A percentile compares a stretch with the other conserved stretches of the same genome.
These are phyloP conservation scores for Grigorovia humatica DNA, from an alignment of 805 yeast species.

Conservation along the genomic window DNA sequence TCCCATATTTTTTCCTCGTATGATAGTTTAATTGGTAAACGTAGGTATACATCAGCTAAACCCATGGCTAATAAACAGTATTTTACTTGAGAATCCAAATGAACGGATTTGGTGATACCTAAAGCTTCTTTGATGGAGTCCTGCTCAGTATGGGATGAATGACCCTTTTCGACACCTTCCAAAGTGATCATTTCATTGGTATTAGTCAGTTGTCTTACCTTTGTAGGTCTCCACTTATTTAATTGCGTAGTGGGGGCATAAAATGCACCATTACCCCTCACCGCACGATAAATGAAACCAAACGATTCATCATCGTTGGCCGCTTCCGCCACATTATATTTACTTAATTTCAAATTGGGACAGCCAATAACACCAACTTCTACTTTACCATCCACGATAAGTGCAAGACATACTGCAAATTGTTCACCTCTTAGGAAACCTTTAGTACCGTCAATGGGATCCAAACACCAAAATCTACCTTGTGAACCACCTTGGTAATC, in stretches of 20 bases:
- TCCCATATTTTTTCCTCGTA: conserved; percentile 97
- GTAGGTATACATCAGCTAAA: conserved; percentile 81
- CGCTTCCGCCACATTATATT: conserved; percentile 28
- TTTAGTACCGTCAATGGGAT: conserved; percentile 96
- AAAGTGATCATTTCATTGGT: conserved; percentile 23
- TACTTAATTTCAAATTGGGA: conserved; percentile 59
- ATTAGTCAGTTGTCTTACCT: conserved; percentile 28
- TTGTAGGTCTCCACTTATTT: conserved; percentile 44
- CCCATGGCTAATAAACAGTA: conserved; percentile 88
- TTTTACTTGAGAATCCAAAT: conserved; percentile 92
- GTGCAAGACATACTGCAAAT: conserved; percentile 89
- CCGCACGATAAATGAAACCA: conserved; percentile 28
- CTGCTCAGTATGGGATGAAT: conserved; percentile 85
- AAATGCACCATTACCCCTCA: conserved; percentile 28
- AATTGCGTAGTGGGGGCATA: conserved; percentile 18
- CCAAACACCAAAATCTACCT: conserved; percentile 93
- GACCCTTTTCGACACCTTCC: conserved; percentile 94
- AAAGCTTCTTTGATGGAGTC: conserved; percentile 55
- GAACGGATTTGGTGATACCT: conserved; percentile 55
- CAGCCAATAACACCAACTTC: conserved; percentile 92
- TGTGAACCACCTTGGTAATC: conserved; percentile 63
- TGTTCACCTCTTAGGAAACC: conserved; percentile 95
- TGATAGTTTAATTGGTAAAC: conserved; percentile 66
- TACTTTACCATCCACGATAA: conserved; percentile 76
- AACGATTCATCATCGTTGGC: conserved; percentile 9